A percentile compares a stretch with the other conserved stretches of the same genome.
These are phyloP conservation scores for Salix suchowensis DNA, from an alignment of 345 rosid species.

Conservation along the genomic window DNA sequence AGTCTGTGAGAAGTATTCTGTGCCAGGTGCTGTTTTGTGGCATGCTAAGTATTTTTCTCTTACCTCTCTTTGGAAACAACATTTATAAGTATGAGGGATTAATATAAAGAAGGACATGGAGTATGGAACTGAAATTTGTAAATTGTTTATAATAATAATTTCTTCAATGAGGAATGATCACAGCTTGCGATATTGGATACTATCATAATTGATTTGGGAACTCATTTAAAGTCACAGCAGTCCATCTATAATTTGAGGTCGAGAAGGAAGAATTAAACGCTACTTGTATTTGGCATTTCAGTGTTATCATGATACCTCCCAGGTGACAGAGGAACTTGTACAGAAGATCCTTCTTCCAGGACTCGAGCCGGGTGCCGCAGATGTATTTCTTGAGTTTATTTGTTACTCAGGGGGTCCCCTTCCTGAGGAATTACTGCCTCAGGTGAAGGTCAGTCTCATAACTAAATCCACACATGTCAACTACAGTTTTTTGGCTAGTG, in stretches of 20 bases:
- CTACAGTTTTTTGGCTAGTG: neutral
- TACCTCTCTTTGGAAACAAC: neutral
- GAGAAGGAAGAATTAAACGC: neutral
- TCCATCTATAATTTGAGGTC: too few species aligned
- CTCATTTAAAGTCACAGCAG: too few species aligned
- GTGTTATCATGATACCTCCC: constrained; percentile 78
- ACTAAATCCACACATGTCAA: neutral
- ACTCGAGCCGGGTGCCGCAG: constrained; percentile 82
- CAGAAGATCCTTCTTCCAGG: constrained; percentile 81
- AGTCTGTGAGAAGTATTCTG: constrained; percentile 66
- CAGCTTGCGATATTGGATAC: neutral
- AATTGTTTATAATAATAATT: neutral
- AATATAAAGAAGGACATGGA: neutral
- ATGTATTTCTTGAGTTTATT: constrained; percentile 83
- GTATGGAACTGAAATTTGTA: neutral
- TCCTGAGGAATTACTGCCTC: constrained; percentile 83
- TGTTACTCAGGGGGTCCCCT: constrained; percentile 91
- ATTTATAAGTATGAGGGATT: neutral
- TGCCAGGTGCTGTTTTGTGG: constrained; percentile 43
- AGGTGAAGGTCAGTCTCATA: constrained; percentile 50
- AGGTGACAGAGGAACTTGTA: constrained; percentile 87
- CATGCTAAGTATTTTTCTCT: neutral
- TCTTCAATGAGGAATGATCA: neutral
- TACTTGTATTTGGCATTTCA: constrained; percentile 28
- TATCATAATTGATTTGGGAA: too few species aligned